phyloP scores from a whole-genome alignment of 106 monocot species.

The Chionographis japonica region DNA sequence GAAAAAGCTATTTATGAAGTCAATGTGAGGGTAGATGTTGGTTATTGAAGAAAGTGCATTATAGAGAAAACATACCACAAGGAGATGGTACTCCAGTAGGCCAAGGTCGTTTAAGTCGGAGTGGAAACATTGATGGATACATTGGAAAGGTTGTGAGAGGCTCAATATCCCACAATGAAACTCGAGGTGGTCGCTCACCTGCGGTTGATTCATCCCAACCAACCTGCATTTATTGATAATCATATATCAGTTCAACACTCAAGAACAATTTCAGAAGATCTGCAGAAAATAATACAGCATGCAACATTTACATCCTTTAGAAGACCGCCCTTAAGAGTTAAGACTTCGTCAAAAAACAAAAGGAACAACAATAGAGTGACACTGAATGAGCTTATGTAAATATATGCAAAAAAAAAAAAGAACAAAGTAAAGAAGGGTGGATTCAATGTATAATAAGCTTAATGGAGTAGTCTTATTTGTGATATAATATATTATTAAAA shows the following conservation, averaged over 20 bases:
- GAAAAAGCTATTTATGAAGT: too few relatives aligned
- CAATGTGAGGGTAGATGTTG: background rate
- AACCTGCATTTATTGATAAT: slow-evolving; percentile 24
- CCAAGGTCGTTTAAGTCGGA: slow-evolving; percentile 67
- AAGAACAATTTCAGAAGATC: too few relatives aligned
- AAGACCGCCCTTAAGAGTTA: too few relatives aligned
- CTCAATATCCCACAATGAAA: slow-evolving; percentile 56
- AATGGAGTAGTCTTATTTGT: too few relatives aligned
- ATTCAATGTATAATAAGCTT: too few relatives aligned
- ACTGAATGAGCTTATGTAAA: background rate
- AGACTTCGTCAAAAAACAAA: background rate
- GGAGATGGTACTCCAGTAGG: slow-evolving; percentile 33
- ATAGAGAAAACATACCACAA: slow-evolving; percentile 23
- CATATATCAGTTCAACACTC: too few relatives aligned
- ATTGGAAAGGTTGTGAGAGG: slow-evolving; percentile 66
- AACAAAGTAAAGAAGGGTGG: too few relatives aligned
- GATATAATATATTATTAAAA: too few relatives aligned
- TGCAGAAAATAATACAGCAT: too few relatives aligned
- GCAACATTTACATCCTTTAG: too few relatives aligned
- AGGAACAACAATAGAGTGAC: too few relatives aligned
- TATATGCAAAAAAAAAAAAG: too few relatives aligned
- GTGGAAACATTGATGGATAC: slow-evolving; percentile 68
- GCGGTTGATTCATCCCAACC: slow-evolving; percentile 77
- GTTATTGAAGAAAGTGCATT: background rate
- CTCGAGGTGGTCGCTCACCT: slow-evolving; percentile 57